Conservation (phyloP, 768 basidiomycete genomes). For the Symmetrospora coprosmae region DNA sequence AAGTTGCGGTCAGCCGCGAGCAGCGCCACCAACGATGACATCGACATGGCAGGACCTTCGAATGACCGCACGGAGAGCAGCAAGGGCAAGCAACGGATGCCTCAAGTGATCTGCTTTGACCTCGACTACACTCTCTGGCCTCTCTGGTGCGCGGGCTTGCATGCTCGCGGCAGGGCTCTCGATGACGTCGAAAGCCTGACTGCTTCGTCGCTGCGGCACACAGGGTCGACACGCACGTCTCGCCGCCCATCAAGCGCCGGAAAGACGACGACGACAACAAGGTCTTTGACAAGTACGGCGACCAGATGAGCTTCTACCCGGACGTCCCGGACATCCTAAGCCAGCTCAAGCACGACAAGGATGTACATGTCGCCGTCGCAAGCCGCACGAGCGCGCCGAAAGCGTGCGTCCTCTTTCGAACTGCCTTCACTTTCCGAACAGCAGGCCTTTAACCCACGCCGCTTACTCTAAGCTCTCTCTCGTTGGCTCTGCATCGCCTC, state of each 20-base stretch:
- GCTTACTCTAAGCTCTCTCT: too few species aligned
- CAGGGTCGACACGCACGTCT: slow-evolving; percentile 61
- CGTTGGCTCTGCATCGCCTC: too few species aligned
- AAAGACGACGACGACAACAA: slow-evolving; percentile 36
- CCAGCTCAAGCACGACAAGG: slow-evolving; percentile 76
- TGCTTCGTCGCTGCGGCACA: neutral
- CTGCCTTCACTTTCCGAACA: neutral
- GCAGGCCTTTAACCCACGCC: neutral
- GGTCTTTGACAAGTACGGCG: slow-evolving; percentile 35
- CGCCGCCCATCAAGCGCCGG: slow-evolving; percentile 38
- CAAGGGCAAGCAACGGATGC: neutral
- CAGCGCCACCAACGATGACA: too few species aligned
- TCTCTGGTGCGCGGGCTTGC: slow-evolving; percentile 2
- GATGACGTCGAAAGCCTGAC: too few species aligned
- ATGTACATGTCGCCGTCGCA: slow-evolving; percentile 94
- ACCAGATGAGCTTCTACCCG: slow-evolving; percentile 53
- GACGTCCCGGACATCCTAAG: slow-evolving; percentile 72
- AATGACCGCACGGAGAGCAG: too few species aligned
- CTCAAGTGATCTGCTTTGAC: slow-evolving; percentile 8
- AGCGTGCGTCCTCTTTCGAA: slow-evolving; percentile 49
- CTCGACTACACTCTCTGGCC: slow-evolving; percentile 21
- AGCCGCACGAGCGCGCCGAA: slow-evolving; percentile 60
- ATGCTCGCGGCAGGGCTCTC: too few species aligned
- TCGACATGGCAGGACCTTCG: too few species aligned
- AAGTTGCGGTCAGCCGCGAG: too few species aligned